Conservation (phyloP, 257 asterid genomes). For the Anisodus tanguticus region DNA sequence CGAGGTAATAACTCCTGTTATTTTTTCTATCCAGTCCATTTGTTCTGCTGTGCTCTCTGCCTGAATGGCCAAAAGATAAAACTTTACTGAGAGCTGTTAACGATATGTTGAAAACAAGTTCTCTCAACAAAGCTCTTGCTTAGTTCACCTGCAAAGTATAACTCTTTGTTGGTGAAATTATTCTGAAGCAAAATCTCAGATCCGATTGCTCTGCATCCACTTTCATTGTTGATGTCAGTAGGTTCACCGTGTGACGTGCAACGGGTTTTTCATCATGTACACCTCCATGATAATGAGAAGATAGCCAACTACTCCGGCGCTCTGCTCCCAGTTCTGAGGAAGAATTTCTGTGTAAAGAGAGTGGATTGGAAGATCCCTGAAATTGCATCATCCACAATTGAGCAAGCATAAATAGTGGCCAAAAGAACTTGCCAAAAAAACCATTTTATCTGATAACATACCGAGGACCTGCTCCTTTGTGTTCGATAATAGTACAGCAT, state of each 20-base stretch:
- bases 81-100: not conserved
- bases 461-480: conserved; percentile 70
- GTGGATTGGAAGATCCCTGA: conserved; percentile 61
- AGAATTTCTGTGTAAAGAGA: conserved; percentile 46
- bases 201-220: conserved; percentile 75
- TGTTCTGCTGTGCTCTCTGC: conserved; percentile 78
- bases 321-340: conserved; percentile 68
- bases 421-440: conserved; percentile 11
- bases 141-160: conserved; percentile 75
- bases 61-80: conserved; percentile 47
- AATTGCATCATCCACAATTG: conserved; percentile 45
- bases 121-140: conserved; percentile 30
- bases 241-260: conserved; percentile 75
- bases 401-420: conserved; percentile 32
- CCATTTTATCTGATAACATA: conserved; percentile 41
- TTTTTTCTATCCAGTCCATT: conserved; percentile 85
- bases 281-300: conserved; percentile 88
- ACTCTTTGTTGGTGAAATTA: conserved; percentile 77
- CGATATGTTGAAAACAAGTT: conserved; percentile 16
- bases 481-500: conserved; percentile 79
- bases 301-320: conserved; percentile 75
- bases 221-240: conserved; percentile 83
- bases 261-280: conserved; percentile 72
- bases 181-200: conserved; percentile 86
- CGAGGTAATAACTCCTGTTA: conserved; percentile 81